Percentiles rank a stretch among this genome's conserved stretches.
These are phyloP conservation scores for Telfairia occidentalis DNA, from an alignment of 331 rosid genomes.

Conservation along the genomic window DNA sequence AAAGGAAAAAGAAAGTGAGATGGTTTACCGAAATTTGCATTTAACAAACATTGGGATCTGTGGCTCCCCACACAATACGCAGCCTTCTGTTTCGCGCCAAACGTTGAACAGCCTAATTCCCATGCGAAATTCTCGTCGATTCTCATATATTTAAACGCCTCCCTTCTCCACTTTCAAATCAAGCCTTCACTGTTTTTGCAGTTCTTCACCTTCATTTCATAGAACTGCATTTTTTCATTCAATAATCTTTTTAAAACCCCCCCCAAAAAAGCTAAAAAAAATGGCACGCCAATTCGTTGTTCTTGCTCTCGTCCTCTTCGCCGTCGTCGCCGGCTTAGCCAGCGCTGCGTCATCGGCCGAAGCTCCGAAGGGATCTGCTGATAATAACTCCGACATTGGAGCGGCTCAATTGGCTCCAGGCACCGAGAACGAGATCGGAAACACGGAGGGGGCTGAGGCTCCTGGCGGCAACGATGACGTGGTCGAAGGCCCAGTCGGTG, in stretches of 20 bases:
- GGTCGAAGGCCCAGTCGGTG: slow-evolving; percentile 34
- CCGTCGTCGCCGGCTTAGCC: slow-evolving; percentile 22
- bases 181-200: not conserved
- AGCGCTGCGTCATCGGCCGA: not conserved
- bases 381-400: not conserved
- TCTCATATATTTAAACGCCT: not conserved
- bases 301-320: slow-evolving; percentile 23
- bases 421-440: slow-evolving; percentile 14
- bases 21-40: not conserved
- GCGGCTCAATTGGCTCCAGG: not conserved
- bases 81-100: not conserved
- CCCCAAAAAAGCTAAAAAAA: not conserved
- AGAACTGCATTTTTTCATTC: slow-evolving; percentile 4
- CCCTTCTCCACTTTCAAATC: not conserved
- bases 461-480: not conserved
- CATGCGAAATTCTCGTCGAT: not conserved
- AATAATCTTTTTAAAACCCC: not conserved
- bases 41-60: not conserved
- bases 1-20: no score
- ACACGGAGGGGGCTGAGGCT: not conserved
- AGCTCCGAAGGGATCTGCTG: not conserved
- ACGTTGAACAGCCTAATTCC: not conserved
- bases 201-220: slow-evolving; percentile 1
- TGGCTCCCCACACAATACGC: slow-evolving; percentile 16
- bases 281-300: slow-evolving; percentile 34